Conservation (phyloP, 768 basidiomycete species). For the Boletales sp. region DNA sequence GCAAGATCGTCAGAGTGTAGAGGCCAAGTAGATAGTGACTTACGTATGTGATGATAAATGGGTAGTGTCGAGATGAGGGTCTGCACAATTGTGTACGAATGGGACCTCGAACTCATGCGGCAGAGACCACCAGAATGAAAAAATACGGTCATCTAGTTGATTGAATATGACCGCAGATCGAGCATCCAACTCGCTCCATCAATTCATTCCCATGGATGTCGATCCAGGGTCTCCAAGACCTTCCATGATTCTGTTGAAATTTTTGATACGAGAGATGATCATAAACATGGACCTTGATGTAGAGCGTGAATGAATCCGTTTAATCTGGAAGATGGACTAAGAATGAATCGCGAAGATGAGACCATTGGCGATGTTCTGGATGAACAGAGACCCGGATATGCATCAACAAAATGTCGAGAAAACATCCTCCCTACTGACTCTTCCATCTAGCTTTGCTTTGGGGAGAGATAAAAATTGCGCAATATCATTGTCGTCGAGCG, state of each 20-base stretch:
- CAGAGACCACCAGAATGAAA: slow-evolving; percentile 56
- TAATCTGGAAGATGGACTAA: slow-evolving; percentile 56
- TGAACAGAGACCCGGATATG: slow-evolving; percentile 41
- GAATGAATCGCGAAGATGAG: slow-evolving; percentile 58
- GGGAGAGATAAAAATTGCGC: slow-evolving; percentile 67
- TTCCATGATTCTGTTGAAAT: slow-evolving; percentile 60
- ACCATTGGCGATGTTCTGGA: slow-evolving; percentile 61
- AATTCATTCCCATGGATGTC: slow-evolving; percentile 20
- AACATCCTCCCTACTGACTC: slow-evolving; percentile 38
- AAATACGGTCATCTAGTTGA: slow-evolving; percentile 56
- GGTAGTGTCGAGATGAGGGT: slow-evolving; percentile 52
- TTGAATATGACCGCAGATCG: slow-evolving; percentile 60
- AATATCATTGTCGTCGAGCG: slow-evolving; percentile 70
- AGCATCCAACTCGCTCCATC: slow-evolving; percentile 48
- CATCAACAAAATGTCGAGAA: slow-evolving; percentile 6
- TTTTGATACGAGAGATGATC: slow-evolving; percentile 57
- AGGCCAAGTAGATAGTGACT: slow-evolving; percentile 32
- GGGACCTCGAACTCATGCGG: slow-evolving; percentile 55
- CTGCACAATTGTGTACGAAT: slow-evolving; percentile 48
- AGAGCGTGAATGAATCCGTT: slow-evolving; percentile 68
- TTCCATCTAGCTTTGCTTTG: slow-evolving; percentile 55
- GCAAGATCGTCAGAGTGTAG: slow-evolving; percentile 58
- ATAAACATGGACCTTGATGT: slow-evolving; percentile 59
- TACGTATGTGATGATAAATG: slow-evolving; percentile 32
- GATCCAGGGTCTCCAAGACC: slow-evolving; percentile 52